Percentiles rank a stretch among this genome's conserved stretches.
Evolutionary conservation across 345 rosid genomes (phyloP).

Genomic region (Eucalyptus paniculata): DNA sequence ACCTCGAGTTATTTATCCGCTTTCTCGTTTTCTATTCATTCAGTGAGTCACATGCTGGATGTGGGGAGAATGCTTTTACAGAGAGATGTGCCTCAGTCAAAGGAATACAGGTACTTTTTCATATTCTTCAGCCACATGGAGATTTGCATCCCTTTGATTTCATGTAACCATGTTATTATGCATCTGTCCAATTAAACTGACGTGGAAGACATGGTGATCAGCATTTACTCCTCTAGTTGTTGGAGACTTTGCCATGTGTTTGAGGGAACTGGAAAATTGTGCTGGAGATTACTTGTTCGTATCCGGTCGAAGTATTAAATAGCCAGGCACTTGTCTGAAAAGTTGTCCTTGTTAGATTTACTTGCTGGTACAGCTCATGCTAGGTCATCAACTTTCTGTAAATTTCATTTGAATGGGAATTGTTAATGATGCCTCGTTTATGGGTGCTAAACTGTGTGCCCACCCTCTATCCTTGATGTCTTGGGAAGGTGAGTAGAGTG

Average conservation of each 20-base stretch:
- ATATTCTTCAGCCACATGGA: not conserved
- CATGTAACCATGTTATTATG: not conserved
- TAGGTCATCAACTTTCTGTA: not conserved
- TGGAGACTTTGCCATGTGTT: not conserved
- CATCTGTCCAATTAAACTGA: not conserved
- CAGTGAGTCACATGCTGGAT: slow-evolving; percentile 68
- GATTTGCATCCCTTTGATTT: not conserved
- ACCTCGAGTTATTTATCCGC: not conserved
- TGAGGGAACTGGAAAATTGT: not conserved
- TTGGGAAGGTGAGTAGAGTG: not conserved
- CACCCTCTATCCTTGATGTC: not conserved
- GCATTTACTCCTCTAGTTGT: not conserved
- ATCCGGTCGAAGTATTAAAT: not conserved
- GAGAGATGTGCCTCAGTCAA: slow-evolving; percentile 54
- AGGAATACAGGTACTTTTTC: slow-evolving; percentile 29
- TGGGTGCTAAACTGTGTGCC: not conserved
- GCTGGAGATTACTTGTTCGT: not conserved
- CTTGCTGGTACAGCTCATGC: not conserved
- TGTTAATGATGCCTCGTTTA: not conserved
- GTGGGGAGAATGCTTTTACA: slow-evolving; percentile 56
- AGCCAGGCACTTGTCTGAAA: not conserved
- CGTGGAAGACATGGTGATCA: not conserved
- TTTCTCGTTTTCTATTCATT: not conserved
- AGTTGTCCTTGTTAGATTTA: not conserved
- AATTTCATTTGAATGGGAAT: not conserved